phyloP scores from a whole-genome alignment of 2,329 filamentous ascomycete genomes.

The Phaeosphaeriaceae sp. region DNA sequence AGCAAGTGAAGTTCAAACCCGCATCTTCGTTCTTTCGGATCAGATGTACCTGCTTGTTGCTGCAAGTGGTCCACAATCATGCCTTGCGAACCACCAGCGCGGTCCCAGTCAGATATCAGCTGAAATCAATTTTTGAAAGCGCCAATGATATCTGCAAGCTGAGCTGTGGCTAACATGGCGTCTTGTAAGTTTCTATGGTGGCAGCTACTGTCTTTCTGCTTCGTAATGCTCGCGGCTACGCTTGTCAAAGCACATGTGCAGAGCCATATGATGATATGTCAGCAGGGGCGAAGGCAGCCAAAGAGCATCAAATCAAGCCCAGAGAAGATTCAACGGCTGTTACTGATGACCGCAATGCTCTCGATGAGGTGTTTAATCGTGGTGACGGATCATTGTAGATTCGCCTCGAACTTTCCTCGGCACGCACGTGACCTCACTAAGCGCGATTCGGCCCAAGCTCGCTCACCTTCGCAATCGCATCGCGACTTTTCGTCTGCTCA shows the following conservation, averaged over 20 bases:
- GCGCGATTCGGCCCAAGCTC: conserved; percentile 9
- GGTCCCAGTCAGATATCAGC: no score
- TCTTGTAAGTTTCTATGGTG: not conserved
- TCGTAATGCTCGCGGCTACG: not conserved
- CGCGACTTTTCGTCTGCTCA: conserved; percentile 25
- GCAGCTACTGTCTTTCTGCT: not conserved
- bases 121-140: no score
- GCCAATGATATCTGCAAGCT: not conserved
- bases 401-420: not conserved
- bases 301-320: not conserved
- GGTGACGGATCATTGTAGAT: not conserved
- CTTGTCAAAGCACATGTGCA: no score
- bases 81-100: no score
- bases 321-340: not conserved
- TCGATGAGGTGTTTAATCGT: not conserved
- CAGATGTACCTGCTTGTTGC: no score
- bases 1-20: no score
- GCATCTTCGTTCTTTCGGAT: no score
- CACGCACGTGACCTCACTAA: not conserved
- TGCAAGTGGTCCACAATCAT: no score
- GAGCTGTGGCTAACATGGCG: no score
- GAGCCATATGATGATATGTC: not conserved
- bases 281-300: not conserved
- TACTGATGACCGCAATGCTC: not conserved
- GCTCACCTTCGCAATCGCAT: conserved; percentile 22